Evolutionary conservation across 345 rosid genomes (phyloP), one percentile per base, ranked within the genome.

Genomic region (Moricandia moricandioides): DNA sequence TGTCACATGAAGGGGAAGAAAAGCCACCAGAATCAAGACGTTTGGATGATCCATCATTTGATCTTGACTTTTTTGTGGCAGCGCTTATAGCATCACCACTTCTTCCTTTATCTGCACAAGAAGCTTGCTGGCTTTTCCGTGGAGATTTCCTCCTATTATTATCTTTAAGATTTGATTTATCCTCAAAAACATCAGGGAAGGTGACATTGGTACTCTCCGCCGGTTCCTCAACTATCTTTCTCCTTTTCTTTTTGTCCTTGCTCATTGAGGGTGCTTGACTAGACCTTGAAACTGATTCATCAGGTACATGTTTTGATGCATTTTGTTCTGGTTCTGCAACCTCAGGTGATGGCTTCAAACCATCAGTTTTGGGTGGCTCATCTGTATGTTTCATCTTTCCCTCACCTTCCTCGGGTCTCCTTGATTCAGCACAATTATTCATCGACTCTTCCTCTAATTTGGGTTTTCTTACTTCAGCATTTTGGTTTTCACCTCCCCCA

Each of bases 61-160:
- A 76, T 74, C 71, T 87, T 6, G 87, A 60, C 74, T 63, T 81
- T 78, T 85, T 88, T 13, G 69, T 35, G 49, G 78, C 64, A 70
- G 80, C 62, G 65, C 55, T 78, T 35, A 43, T 65, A 74, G 74
- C 51, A 73, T 85, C 85, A 67, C 76, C 84, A 61, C 57, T 75
- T 29, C 55, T 59, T 49, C 69, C 55, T 8, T 82, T 76, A 70
- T 84, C 86, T 40, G 70, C 40, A 55, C 73, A 80, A 61, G 81
- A 80, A 54, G 75, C 72, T 8, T 70, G 72, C 64, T 81, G 88
- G 71, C 78, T 85, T 37, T 58, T 79, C 83, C 91, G 81, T 40
- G 79, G 73, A 61, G 93, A 86, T 77, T 76, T 85, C 78, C 91
- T 81, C 56, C 66, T 27, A 5, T 52, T 63, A 69, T 78, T 68